phyloP scores from a whole-genome alignment of 1,284 basidiomycete species.

The Sporisorium scitamineum region DNA sequence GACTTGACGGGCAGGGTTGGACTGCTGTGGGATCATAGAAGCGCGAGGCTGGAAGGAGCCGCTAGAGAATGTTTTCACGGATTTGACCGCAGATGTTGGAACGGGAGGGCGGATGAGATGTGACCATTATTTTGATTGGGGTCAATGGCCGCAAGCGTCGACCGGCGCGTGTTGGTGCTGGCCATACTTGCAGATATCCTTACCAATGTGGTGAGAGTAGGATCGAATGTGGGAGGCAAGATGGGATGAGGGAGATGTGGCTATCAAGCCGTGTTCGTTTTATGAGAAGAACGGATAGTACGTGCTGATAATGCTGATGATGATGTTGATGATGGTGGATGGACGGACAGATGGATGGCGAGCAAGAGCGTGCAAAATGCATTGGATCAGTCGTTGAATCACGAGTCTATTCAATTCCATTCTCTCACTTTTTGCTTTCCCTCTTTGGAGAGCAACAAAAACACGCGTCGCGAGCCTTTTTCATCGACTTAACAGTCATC shows the following conservation, averaged over 20 bases:
- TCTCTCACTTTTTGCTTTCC: no score
- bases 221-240: neutral
- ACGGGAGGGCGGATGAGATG: constrained; percentile 45
- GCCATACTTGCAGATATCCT: constrained; percentile 25
- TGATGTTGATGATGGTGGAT: constrained; percentile 1
- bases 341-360: constrained; percentile 11
- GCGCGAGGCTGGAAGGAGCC: constrained; percentile 39
- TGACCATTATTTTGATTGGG: constrained; percentile 58
- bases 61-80: constrained; percentile 39
- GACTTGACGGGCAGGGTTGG: constrained; percentile 21
- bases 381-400: constrained; percentile 5
- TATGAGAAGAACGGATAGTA: neutral
- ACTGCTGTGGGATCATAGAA: constrained; percentile 54
- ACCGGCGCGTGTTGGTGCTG: constrained; percentile 49
- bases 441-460: constrained; percentile 20
- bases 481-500: constrained; percentile 30
- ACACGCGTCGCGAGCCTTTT: constrained; percentile 38
- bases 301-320: neutral
- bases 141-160: constrained; percentile 59
- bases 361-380: neutral
- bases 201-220: constrained; percentile 8
- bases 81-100: constrained; percentile 49
- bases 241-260: constrained; percentile 1
- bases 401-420: constrained; percentile 18
- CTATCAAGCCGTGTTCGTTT: constrained; percentile 1